A percentile compares a stretch with the other conserved stretches of the same genome.
phyloP scores from a whole-genome alignment of 75 land plant species.

The Cryptomeria japonica region DNA sequence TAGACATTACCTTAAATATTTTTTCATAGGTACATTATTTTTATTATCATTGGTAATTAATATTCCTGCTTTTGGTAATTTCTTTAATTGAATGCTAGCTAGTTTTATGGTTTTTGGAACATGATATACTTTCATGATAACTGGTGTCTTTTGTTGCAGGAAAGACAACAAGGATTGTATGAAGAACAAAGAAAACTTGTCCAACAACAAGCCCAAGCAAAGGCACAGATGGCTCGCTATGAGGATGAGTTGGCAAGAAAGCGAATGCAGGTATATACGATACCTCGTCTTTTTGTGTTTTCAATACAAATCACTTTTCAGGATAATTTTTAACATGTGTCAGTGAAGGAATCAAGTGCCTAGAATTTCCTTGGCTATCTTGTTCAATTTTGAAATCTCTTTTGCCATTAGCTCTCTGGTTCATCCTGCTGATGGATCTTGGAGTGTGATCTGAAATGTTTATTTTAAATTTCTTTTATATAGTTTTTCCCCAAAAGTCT shows the following conservation, averaged over 20 bases:
- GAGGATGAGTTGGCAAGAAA: constrained; percentile 97
- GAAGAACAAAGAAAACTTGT: constrained; percentile 82
- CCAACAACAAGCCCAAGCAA: constrained; percentile 87
- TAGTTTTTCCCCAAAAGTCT: no score
- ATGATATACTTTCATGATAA: not conserved
- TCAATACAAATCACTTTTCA: not conserved
- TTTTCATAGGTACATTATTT: not conserved
- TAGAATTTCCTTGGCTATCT: not conserved
- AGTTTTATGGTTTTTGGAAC: not conserved
- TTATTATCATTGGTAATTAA: not conserved
- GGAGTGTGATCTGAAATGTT: no score
- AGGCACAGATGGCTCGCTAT: constrained; percentile 87
- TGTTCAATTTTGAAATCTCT: not conserved
- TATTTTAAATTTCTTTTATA: no score
- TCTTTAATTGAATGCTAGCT: not conserved
- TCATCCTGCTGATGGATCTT: no score
- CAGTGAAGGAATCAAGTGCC: not conserved
- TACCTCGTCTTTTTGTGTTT: not conserved
- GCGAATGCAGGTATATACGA: constrained; percentile 81
- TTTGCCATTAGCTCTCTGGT: not conserved
- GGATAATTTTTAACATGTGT: not conserved
- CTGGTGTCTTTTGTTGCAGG: constrained; percentile 40
- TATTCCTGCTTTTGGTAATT: not conserved
- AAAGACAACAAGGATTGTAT: constrained; percentile 63
- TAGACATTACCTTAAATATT: not conserved